phyloP scores from a whole-genome alignment of 768 basidiomycete species.

The Zangia roseola region DNA sequence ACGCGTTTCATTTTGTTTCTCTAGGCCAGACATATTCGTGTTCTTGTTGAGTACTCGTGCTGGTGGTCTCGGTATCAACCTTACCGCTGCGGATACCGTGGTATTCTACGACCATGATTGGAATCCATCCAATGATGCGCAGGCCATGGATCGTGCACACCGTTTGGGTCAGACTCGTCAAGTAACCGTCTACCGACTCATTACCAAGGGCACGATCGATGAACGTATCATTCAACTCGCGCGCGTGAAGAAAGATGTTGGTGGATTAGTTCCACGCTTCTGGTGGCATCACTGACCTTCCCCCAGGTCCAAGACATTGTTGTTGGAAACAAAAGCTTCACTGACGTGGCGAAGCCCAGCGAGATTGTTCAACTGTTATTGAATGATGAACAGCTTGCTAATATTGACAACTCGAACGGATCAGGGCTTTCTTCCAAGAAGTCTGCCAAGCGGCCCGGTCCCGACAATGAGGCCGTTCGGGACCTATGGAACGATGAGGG shows the following conservation, averaged over 20 bases:
- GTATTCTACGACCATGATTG: slow-evolving; percentile 25
- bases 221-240: slow-evolving; percentile 97
- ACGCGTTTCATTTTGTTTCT: neutral
- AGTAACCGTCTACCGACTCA: slow-evolving; percentile 93
- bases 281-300: neutral
- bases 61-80: slow-evolving; percentile 95
- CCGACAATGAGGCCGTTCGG: slow-evolving; percentile 40
- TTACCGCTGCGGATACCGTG: slow-evolving; percentile 62
- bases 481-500: slow-evolving; percentile 88
- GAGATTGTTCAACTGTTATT: slow-evolving; percentile 95
- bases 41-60: slow-evolving; percentile 94
- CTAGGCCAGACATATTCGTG: slow-evolving; percentile 82
- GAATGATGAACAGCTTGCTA: slow-evolving; percentile 90
- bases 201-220: slow-evolving; percentile 92
- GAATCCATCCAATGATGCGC: slow-evolving; percentile 96
- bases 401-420: slow-evolving; percentile 51
- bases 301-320: slow-evolving; percentile 96
- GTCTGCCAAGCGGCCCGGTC: slow-evolving; percentile 35
- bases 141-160: slow-evolving; percentile 98
- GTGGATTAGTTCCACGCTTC: slow-evolving; percentile 15
- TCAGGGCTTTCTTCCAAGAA: slow-evolving; percentile 36
- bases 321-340: slow-evolving; percentile 94
- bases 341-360: slow-evolving; percentile 90
- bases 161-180: slow-evolving; percentile 95
- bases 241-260: slow-evolving; percentile 93